Conservation (phyloP, 2,329 filamentous ascomycete species). For the Pseudogymnoascus sp. region DNA sequence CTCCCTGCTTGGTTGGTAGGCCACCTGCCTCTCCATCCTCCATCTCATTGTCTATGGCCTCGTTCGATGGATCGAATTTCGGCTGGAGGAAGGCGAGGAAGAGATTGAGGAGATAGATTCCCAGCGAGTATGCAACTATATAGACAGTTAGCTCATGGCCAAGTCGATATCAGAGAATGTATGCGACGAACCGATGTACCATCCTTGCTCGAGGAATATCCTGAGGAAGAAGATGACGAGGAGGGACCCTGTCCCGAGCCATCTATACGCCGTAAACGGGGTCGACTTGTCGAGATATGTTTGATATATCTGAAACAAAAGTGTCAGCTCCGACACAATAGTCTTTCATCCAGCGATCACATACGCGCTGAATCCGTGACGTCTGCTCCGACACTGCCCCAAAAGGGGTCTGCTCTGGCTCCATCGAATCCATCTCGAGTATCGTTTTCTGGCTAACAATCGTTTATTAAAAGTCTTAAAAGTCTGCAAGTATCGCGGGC, state of each 20-base stretch:
- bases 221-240: conserved; percentile 78
- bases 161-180: conserved; percentile 9
- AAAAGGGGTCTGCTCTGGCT: conserved; percentile 87
- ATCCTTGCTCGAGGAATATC: conserved; percentile 88
- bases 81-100: conserved; percentile 98
- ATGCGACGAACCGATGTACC: conserved; percentile 77
- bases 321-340: conserved; percentile 15
- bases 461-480: not conserved
- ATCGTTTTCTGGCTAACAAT: not conserved
- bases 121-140: conserved; percentile 88
- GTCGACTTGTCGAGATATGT: conserved; percentile 88
- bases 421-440: conserved; percentile 66
- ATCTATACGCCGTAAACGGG: conserved; percentile 81
- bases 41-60: conserved; percentile 84
- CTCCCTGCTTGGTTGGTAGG: conserved; percentile 89
- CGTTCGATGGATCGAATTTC: conserved; percentile 96
- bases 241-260: conserved; percentile 70
- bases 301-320: conserved; percentile 69
- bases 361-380: conserved; percentile 61
- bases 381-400: conserved; percentile 83
- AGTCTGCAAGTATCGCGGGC: not conserved
- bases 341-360: conserved; percentile 26
- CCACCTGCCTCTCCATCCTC: conserved; percentile 79
- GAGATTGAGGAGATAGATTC: conserved; percentile 97
- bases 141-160: not conserved